A percentile compares a stretch with the other conserved stretches of the same genome.
Conservation (phyloP, 2,329 filamentous ascomycete species). For the Phialocephala subalpina region DNA sequence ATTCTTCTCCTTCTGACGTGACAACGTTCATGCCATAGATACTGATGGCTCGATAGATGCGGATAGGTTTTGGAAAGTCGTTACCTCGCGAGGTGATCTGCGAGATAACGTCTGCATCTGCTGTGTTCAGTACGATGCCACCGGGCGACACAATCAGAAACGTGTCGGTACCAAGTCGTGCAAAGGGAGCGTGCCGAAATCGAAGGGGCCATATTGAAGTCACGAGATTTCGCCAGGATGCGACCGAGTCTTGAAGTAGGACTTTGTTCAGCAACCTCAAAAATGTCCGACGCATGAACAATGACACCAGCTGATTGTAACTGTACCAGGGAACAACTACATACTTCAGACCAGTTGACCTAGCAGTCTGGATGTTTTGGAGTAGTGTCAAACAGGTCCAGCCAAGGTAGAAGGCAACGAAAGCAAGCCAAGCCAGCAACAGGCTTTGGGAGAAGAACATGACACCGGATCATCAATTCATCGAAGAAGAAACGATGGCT, state of each 20-base stretch:
- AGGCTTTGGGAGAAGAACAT: constrained; percentile 15
- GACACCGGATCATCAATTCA: neutral
- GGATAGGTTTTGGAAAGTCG: constrained; percentile 41
- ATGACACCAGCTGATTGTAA: constrained; percentile 25
- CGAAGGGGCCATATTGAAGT: constrained; percentile 28
- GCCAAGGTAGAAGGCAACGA: constrained; percentile 6
- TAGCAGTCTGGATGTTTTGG: constrained; percentile 22
- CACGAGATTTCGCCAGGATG: constrained; percentile 28
- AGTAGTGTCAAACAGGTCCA: constrained; percentile 18
- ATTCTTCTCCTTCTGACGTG: constrained; percentile 38
- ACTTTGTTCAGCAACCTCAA: constrained; percentile 22
- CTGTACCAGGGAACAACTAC: constrained; percentile 30
- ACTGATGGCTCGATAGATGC: constrained; percentile 37
- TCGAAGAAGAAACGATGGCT: neutral
- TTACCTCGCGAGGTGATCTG: constrained; percentile 36
- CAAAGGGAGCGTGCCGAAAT: constrained; percentile 30
- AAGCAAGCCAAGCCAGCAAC: neutral
- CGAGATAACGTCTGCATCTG: constrained; percentile 62
- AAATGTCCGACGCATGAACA: constrained; percentile 20
- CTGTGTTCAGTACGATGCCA: constrained; percentile 61
- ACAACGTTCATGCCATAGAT: constrained; percentile 41
- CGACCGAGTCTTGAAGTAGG: constrained; percentile 14
- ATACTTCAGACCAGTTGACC: constrained; percentile 26
- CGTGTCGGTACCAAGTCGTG: constrained; percentile 51
- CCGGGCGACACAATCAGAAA: constrained; percentile 69